These are phyloP conservation scores for Neofusicoccum sp. DNA, from an alignment of 2,329 filamentous ascomycete species.

Conservation along the genomic window DNA sequence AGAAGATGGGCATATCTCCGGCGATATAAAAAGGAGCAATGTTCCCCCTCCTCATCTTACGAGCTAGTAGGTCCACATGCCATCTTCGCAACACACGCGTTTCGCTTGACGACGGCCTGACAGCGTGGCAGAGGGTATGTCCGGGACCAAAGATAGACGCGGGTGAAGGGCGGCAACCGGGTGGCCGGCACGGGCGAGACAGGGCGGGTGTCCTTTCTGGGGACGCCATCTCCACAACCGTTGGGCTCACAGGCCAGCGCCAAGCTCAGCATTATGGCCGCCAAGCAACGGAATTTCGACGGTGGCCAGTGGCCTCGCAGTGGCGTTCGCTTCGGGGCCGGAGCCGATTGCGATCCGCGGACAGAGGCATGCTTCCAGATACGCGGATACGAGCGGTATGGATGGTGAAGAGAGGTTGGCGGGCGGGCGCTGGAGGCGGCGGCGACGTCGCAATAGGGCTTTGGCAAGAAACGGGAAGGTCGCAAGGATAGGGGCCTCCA, in stretches of 20 bases:
- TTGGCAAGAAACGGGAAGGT: slow-evolving; percentile 14
- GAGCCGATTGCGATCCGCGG: slow-evolving; percentile 5
- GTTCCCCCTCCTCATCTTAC: background rate
- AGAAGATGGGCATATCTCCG: background rate
- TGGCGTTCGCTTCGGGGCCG: slow-evolving; percentile 1
- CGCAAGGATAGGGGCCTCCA: slow-evolving; percentile 2
- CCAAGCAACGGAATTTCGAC: slow-evolving; percentile 2
- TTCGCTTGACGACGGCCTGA: background rate
- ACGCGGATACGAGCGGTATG: background rate
- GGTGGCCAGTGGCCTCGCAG: background rate
- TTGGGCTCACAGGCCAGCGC: background rate
- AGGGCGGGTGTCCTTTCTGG: slow-evolving; percentile 5
- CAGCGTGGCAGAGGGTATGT: background rate
- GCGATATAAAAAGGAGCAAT: background rate
- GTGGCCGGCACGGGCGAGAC: background rate
- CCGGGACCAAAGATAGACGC: background rate
- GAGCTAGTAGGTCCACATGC: background rate
- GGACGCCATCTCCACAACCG: background rate
- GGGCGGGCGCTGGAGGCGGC: background rate
- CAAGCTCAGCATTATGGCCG: slow-evolving; percentile 2
- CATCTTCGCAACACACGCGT: background rate
- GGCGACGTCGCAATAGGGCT: slow-evolving; percentile 10
- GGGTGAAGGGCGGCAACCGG: background rate
- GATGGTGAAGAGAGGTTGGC: background rate
- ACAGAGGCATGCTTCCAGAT: background rate